Percentiles rank a stretch among this genome's conserved stretches.
phyloP scores from a whole-genome alignment of 768 basidiomycete species.

The Boletus patriciae region DNA sequence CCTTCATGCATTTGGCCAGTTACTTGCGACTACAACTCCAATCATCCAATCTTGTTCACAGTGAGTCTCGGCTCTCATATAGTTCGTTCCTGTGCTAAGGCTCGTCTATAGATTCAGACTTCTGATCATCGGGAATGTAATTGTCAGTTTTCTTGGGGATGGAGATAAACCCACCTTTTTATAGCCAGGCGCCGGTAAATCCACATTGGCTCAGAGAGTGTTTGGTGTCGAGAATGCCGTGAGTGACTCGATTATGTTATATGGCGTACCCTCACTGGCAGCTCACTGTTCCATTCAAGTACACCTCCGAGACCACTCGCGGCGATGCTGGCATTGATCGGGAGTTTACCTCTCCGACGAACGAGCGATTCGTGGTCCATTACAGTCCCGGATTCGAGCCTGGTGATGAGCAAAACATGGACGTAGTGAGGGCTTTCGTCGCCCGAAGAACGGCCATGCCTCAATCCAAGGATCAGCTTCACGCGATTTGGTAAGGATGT shows the following conservation, averaged over 20 bases:
- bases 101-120: conserved; percentile 10
- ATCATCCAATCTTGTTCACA: conserved; percentile 13
- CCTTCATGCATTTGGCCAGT: conserved; percentile 1
- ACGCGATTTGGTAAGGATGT: conserved; percentile 13
- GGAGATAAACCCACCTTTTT: neutral
- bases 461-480: conserved; percentile 5
- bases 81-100: neutral
- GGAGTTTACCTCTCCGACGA: conserved; percentile 16
- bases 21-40: conserved; percentile 4
- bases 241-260: neutral
- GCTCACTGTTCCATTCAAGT: neutral
- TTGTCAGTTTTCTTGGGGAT: neutral
- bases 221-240: conserved; percentile 15
- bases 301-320: conserved; percentile 1
- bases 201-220: conserved; percentile 8
- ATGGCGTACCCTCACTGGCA: neutral
- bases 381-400: conserved; percentile 19
- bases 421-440: conserved; percentile 3
- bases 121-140: conserved; percentile 17
- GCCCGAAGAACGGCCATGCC: conserved; percentile 1
- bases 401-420: conserved; percentile 9
- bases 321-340: conserved; percentile 11
- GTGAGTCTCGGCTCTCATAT: neutral
- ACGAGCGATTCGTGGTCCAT: conserved; percentile 16
- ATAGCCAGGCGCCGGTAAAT: conserved; percentile 18